Evolutionary conservation across 345 rosid genomes (phyloP).

Genomic region (Chamaenerion angustifolium): DNA sequence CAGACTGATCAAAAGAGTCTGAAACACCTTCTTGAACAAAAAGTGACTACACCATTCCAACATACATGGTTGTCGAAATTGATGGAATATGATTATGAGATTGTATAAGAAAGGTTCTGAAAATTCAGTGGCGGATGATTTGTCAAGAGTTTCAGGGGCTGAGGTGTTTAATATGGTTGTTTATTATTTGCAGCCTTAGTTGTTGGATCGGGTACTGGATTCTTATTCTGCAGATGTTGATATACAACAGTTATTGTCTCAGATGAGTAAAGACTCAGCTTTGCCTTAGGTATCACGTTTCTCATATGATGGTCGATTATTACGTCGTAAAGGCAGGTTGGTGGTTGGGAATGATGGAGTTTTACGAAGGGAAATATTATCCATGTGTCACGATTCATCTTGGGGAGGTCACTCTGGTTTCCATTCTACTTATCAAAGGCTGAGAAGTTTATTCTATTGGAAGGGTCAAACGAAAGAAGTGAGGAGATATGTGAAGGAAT

Average conservation of each 20-base stretch:
- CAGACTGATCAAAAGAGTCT: not conserved
- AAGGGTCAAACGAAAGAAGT: not conserved
- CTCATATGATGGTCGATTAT: not conserved
- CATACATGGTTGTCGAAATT: not conserved
- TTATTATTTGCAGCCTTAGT: not conserved
- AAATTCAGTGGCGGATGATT: not conserved
- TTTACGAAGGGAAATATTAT: not conserved
- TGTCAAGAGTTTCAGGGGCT: not conserved
- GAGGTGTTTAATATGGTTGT: not conserved
- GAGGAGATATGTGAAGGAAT: not conserved
- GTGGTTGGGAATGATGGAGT: not conserved
- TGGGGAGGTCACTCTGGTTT: not conserved
- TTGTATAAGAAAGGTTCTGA: not conserved
- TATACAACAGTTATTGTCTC: no score
- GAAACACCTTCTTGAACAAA: not conserved
- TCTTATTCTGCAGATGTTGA: not conserved
- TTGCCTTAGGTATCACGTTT: no score
- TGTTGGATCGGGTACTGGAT: not conserved
- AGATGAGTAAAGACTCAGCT: no score
- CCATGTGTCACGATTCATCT: not conserved
- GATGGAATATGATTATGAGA: not conserved
- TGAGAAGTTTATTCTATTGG: not conserved
- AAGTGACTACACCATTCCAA: not conserved
- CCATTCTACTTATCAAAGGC: not conserved
- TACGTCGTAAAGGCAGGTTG: not conserved